Evolutionary conservation across 2,329 filamentous ascomycete genomes (phyloP).

Genomic region (Sporothrix luriei): DNA sequence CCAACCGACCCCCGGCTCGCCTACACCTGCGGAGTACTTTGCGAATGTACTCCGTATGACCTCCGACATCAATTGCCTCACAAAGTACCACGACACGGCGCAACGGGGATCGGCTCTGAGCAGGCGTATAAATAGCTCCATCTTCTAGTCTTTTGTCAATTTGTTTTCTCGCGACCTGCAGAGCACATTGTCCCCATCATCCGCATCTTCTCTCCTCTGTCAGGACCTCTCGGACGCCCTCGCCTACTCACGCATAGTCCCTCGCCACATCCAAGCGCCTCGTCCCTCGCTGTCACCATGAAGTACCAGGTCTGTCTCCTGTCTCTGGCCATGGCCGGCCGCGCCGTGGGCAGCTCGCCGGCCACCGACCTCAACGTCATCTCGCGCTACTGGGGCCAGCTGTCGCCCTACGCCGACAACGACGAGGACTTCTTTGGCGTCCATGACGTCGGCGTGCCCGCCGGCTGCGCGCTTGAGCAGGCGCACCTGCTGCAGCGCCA

Average conservation of each 20-base stretch:
- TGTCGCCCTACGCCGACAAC: conserved; percentile 53
- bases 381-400: conserved; percentile 49
- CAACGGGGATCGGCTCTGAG: not conserved
- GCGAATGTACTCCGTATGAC: not conserved
- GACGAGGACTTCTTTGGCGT: conserved; percentile 52
- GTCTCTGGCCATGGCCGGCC: conserved; percentile 28
- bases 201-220: not conserved
- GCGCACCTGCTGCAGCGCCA: conserved; percentile 59
- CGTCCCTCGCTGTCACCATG: conserved; percentile 7
- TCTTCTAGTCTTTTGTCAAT: not conserved
- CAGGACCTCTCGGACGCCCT: too few species aligned
- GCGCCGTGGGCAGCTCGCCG: conserved; percentile 29
- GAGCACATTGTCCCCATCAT: not conserved
- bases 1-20: not conserved
- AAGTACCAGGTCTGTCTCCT: conserved; percentile 28
- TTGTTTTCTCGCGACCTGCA: not conserved
- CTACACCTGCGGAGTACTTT: not conserved
- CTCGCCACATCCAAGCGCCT: not conserved
- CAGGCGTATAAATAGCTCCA: conserved; percentile 25
- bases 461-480: conserved; percentile 59
- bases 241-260: not conserved
- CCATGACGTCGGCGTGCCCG: conserved; percentile 50
- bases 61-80: not conserved
- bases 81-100: not conserved
- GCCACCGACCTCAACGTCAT: conserved; percentile 42